Evolutionary conservation across 1,284 basidiomycete genomes (phyloP).

Genomic region (Gomphus sp.): DNA sequence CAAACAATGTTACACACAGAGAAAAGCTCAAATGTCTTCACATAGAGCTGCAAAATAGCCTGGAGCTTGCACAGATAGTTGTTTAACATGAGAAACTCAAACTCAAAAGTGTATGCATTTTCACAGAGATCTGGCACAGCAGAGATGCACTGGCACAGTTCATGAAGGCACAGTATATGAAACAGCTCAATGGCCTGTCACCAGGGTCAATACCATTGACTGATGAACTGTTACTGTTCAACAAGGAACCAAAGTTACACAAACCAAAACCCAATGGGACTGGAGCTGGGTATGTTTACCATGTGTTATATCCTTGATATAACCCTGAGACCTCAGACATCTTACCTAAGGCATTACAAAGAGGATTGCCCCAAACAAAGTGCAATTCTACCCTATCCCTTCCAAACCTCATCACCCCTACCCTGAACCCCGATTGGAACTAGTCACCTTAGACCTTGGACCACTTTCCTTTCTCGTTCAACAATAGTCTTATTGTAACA

Average conservation of each 20-base stretch:
- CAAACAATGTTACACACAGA: slow-evolving; percentile 80
- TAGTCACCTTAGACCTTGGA: too few relatives aligned
- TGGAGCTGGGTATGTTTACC: slow-evolving; percentile 29
- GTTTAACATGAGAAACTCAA: slow-evolving; percentile 71
- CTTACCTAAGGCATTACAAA: too few relatives aligned
- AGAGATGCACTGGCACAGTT: slow-evolving; percentile 65
- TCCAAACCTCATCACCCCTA: too few relatives aligned
- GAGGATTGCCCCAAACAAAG: too few relatives aligned
- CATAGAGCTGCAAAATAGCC: slow-evolving; percentile 68
- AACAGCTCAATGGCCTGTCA: slow-evolving; percentile 51
- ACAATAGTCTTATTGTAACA: too few relatives aligned
- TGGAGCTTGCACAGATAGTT: slow-evolving; percentile 65
- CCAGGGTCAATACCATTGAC: slow-evolving; percentile 54
- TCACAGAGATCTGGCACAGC: slow-evolving; percentile 69
- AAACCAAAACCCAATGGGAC: slow-evolving; percentile 34
- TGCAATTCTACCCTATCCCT: too few relatives aligned
- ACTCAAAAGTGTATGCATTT: slow-evolving; percentile 49
- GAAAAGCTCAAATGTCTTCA: slow-evolving; percentile 81
- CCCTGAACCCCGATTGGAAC: too few relatives aligned
- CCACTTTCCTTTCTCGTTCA: too few relatives aligned
- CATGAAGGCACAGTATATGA: slow-evolving; percentile 62
- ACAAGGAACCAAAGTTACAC: slow-evolving; percentile 63
- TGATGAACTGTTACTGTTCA: slow-evolving; percentile 77
- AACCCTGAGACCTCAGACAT: too few relatives aligned
- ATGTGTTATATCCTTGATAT: too few relatives aligned